Conservation (phyloP, 2,329 filamentous ascomycete species). For the Orbilia brochopaga region DNA sequence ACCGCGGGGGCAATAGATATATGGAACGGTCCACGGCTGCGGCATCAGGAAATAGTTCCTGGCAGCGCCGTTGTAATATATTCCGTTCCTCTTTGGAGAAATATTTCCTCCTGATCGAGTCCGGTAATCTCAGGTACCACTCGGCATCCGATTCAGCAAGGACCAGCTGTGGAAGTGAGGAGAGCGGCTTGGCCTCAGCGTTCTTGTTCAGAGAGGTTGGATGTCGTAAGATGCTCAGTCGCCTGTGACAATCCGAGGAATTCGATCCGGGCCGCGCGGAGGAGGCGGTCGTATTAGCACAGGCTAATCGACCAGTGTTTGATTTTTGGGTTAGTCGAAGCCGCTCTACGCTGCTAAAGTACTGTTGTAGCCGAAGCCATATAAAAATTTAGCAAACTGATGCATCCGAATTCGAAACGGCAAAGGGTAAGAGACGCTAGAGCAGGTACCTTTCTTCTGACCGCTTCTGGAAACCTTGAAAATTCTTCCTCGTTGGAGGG, state of each 20-base stretch:
- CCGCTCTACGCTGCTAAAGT: constrained; percentile 75
- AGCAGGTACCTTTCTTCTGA: constrained; percentile 66
- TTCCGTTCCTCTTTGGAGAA: constrained; percentile 75
- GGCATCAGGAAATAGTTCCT: constrained; percentile 65
- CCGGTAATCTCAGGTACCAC: constrained; percentile 73
- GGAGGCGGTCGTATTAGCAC: constrained; percentile 52
- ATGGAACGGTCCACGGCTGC: constrained; percentile 67
- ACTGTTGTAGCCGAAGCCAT: constrained; percentile 60
- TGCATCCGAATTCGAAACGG: constrained; percentile 26
- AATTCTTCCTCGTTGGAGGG: constrained; percentile 58
- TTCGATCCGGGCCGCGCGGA: constrained; percentile 54
- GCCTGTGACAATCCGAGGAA: constrained; percentile 46
- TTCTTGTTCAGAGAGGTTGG: constrained; percentile 52
- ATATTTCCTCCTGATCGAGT: constrained; percentile 73
- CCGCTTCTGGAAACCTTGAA: constrained; percentile 64
- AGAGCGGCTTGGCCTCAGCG: constrained; percentile 21
- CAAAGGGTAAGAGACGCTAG: constrained; percentile 43
- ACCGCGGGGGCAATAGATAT: constrained; percentile 61
- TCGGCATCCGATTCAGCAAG: constrained; percentile 66
- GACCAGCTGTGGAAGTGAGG: constrained; percentile 54
- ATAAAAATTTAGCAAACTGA: constrained; percentile 31
- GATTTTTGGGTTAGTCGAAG: constrained; percentile 67
- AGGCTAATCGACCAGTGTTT: constrained; percentile 44
- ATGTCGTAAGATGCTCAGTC: constrained; percentile 44
- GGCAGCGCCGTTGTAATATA: constrained; percentile 64